phyloP scores from a whole-genome alignment of 345 rosid genomes.

The Geranium brycei region DNA sequence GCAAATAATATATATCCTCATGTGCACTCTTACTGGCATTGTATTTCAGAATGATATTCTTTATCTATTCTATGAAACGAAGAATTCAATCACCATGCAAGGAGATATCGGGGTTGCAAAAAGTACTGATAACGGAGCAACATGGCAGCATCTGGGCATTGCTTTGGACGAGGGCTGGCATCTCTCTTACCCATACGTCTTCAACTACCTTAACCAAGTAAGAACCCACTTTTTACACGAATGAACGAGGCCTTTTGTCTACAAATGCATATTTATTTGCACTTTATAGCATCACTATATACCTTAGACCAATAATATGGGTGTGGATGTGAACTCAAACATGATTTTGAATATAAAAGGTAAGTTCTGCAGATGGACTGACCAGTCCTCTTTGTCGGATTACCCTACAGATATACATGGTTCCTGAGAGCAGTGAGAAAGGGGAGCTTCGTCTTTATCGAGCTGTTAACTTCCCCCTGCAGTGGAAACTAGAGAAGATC shows the following conservation, averaged over 20 bases:
- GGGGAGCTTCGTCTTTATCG: slow-evolving; percentile 77
- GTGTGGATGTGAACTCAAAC: no score
- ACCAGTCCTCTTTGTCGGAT: not conserved
- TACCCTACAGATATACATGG: slow-evolving; percentile 63
- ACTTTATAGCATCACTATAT: no score
- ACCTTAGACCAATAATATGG: no score
- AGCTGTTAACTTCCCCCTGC: slow-evolving; percentile 62
- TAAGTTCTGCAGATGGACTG: not conserved
- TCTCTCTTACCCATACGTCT: slow-evolving; percentile 80
- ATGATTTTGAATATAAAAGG: no score
- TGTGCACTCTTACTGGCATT: not conserved
- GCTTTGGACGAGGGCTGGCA: slow-evolving; percentile 96
- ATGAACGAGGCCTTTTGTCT: no score
- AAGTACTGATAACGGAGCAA: slow-evolving; percentile 74
- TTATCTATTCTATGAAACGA: slow-evolving; percentile 74
- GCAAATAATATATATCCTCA: not conserved
- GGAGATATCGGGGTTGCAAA: slow-evolving; percentile 91
- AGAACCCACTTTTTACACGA: slow-evolving; percentile 11
- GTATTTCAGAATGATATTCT: slow-evolving; percentile 50
- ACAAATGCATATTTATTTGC: no score
- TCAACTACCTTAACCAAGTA: slow-evolving; percentile 64
- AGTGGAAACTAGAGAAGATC: slow-evolving; percentile 60
- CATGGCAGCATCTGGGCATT: slow-evolving; percentile 83
- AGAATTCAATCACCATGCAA: slow-evolving; percentile 66
- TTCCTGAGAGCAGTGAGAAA: slow-evolving; percentile 68